These are phyloP conservation scores for Tricholoma sp. DNA, from an alignment of 768 basidiomycete species.

Conservation along the genomic window DNA sequence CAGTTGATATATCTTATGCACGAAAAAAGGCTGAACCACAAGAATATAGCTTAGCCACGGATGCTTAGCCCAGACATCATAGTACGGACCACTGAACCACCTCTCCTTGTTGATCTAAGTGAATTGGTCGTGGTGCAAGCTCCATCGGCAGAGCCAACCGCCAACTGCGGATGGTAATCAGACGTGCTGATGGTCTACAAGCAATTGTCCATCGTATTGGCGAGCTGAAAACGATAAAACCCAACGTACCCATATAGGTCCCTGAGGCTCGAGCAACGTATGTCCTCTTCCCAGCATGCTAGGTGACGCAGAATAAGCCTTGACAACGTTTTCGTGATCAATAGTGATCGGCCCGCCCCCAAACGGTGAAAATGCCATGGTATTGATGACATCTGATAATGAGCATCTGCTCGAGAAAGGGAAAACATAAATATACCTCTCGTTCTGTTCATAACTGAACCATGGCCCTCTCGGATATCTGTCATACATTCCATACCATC, in stretches of 20 bases:
- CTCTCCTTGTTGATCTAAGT: constrained; percentile 60
- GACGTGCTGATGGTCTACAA: constrained; percentile 66
- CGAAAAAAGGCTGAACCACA: constrained; percentile 57
- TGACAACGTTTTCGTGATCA: constrained; percentile 79
- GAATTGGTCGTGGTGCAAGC: constrained; percentile 70
- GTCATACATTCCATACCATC: constrained; percentile 75
- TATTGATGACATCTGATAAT: constrained; percentile 60
- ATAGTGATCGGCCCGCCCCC: constrained; percentile 68
- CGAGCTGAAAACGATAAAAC: neutral
- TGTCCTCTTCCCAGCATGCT: constrained; percentile 72
- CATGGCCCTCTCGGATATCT: constrained; percentile 68
- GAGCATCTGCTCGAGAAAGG: neutral
- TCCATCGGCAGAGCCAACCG: constrained; percentile 81
- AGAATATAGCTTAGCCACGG: neutral
- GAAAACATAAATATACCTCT: constrained; percentile 44
- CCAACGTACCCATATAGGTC: constrained; percentile 76
- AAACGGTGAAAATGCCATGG: constrained; percentile 62
- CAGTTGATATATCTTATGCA: constrained; percentile 78
- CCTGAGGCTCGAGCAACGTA: constrained; percentile 64
- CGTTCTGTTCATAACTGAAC: constrained; percentile 70
- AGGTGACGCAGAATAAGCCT: constrained; percentile 67
- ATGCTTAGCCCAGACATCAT: neutral
- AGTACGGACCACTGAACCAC: constrained; percentile 61
- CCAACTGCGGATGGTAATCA: constrained; percentile 84
- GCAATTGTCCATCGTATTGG: neutral